phyloP scores from a whole-genome alignment of 139 green algal species.

The Eudorina sp. region DNA sequence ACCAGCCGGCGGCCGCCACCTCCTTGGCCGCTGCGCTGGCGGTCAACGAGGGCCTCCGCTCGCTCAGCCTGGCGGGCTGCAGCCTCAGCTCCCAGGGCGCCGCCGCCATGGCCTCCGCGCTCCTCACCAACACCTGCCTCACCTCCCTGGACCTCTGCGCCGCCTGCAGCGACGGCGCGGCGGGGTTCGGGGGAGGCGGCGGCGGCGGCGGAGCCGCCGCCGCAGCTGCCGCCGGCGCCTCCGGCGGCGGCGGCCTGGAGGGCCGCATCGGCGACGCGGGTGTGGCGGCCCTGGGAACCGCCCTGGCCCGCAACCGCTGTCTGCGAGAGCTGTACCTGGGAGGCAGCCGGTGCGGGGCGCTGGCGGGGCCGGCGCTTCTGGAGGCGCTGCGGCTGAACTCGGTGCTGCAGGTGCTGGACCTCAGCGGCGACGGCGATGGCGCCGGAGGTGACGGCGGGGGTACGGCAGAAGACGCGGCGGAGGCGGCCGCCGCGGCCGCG shows the following conservation, averaged over 20 bases:
- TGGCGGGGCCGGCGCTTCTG: not conserved
- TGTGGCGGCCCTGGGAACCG: slow-evolving; percentile 9
- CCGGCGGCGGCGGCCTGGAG: not conserved
- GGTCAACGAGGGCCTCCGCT: slow-evolving; percentile 15
- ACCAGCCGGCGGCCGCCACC: slow-evolving; percentile 2
- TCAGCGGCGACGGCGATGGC: slow-evolving; percentile 10
- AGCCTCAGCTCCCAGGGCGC: not conserved
- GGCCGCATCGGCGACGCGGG: slow-evolving; percentile 14
- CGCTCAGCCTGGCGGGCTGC: slow-evolving; percentile 43
- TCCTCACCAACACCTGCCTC: slow-evolving; percentile 24
- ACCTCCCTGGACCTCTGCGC: slow-evolving; percentile 20
- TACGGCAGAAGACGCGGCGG: not conserved
- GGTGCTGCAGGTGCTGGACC: slow-evolving; percentile 23
- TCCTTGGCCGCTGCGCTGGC: slow-evolving; percentile 27
- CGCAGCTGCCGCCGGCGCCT: not conserved
- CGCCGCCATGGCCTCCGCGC: not conserved
- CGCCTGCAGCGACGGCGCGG: not conserved
- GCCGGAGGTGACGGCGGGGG: not conserved
- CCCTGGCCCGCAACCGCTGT: not conserved
- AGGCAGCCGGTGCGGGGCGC: not conserved
- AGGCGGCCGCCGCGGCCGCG: too few relatives aligned
- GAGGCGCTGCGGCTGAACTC: slow-evolving; percentile 1
- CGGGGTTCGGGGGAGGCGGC: not conserved
- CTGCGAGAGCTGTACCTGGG: slow-evolving; percentile 25
- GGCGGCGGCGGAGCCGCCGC: not conserved